phyloP scores from a whole-genome alignment of 495 filamentous ascomycete species.

The Mycothermus thermophilus region DNA sequence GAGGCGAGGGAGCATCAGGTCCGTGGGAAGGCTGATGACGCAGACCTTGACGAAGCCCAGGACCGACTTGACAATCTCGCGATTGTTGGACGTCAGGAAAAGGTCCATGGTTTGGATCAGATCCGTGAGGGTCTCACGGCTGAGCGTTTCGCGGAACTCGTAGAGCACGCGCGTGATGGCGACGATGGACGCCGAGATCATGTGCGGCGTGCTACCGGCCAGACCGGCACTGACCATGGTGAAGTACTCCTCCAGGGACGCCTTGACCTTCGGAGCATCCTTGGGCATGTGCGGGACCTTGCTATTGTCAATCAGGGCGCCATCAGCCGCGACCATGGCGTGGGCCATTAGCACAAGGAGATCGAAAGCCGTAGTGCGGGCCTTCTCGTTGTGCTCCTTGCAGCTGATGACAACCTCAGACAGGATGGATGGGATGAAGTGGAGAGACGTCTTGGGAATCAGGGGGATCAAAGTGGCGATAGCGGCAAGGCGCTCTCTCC shows the following conservation, averaged over 20 bases:
- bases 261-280: slow-evolving; percentile 59
- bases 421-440: slow-evolving; percentile 84
- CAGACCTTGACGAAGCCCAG: slow-evolving; percentile 95
- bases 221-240: slow-evolving; percentile 96
- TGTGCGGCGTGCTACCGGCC: slow-evolving; percentile 80
- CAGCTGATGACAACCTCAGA: slow-evolving; percentile 87
- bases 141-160: slow-evolving; percentile 58
- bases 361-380: slow-evolving; percentile 76
- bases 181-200: slow-evolving; percentile 88
- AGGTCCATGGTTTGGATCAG: slow-evolving; percentile 85
- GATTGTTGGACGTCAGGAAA: slow-evolving; percentile 86
- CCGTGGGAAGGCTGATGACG: slow-evolving; percentile 66
- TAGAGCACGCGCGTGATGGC: slow-evolving; percentile 84
- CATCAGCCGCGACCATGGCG: slow-evolving; percentile 51
- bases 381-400: slow-evolving; percentile 95
- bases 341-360: slow-evolving; percentile 79
- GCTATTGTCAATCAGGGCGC: slow-evolving; percentile 65
- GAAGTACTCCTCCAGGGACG: slow-evolving; percentile 86
- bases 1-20: slow-evolving; percentile 60
- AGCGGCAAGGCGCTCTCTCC: slow-evolving; percentile 70
- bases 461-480: slow-evolving; percentile 65
- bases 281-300: slow-evolving; percentile 73
- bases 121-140: slow-evolving; percentile 45
- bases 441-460: slow-evolving; percentile 58
- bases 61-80: slow-evolving; percentile 85